Evolutionary conservation across 1,139 yeast species (phyloP), one percentile per base, ranked within the genome.

Genomic region (Geotrichum reessii): DNA sequence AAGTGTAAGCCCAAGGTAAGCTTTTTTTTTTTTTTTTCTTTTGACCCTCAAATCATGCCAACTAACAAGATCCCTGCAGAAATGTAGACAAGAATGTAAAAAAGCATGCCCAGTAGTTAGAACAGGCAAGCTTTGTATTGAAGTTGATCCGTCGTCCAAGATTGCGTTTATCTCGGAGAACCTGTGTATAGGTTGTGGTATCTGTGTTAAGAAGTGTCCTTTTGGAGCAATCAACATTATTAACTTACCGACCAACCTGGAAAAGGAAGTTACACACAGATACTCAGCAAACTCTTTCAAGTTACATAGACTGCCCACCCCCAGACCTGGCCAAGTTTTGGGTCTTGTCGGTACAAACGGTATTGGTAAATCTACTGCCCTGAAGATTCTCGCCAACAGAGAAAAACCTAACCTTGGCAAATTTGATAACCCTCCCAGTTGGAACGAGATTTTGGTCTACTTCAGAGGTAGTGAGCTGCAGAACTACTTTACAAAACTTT

Each of bases 341-440:
- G 99, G 99, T 65, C 81, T 93, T 67, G 99, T 93, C 55, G 99
- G 99, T 71, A 89, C 98, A 61, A 93, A 93, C 79, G 99, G 99
- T 90, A 93, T 93, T 71, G 99, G 99, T 69, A 93, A 93, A 73
- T 87, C 96, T 12, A 93, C 99, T n/a, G 99, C 99, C 11, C 81
- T 93, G 71, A 93, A 93, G 78, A 92, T 93, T 72, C 82, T 93
- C 67, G 96, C 98, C n/a, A 99, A 98, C 71, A 93, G 92, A 75
- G 95, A 92, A 75, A 93, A 92, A 76, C 99, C 99, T 65, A 93
- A 93, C 73, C 79, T 93, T 74, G 99, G 99, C 59, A 82, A 85
- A 69, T 93, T 80, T 72, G 98, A 92, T 66, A 87, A 88, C 71
- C 98, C 99, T 51, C 99, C 99, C 28, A 95, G 88, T 74, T 93